These are phyloP conservation scores for Lotmaria passim DNA, from an alignment of 208 protist genomes.

Conservation along the genomic window DNA sequence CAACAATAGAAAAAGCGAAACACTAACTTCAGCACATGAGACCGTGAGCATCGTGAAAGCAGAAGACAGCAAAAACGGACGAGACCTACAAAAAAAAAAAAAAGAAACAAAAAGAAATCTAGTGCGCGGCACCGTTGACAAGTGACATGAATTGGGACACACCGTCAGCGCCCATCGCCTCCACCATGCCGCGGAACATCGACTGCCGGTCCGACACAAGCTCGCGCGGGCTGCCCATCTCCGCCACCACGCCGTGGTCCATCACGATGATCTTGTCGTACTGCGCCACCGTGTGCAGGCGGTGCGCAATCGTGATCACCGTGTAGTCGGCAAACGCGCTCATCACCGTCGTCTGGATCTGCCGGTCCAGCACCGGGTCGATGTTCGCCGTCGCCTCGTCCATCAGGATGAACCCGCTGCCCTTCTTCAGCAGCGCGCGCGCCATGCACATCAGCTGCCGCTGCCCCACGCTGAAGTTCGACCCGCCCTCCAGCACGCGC, in stretches of 20 bases:
- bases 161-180: conserved; percentile 25
- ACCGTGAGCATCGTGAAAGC: too few species aligned
- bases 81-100: too few species aligned
- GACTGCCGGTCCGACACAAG: conserved; percentile 37
- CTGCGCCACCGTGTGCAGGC: conserved; percentile 73
- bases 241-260: conserved; percentile 63
- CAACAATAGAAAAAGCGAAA: too few species aligned
- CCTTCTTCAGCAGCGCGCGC: conserved; percentile 59
- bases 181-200: conserved; percentile 55
- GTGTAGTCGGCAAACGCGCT: conserved; percentile 66
- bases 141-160: too few species aligned
- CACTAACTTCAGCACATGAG: too few species aligned
- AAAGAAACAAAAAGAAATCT: too few species aligned
- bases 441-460: conserved; percentile 77
- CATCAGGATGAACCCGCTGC: conserved; percentile 74
- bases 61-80: too few species aligned
- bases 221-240: conserved; percentile 62
- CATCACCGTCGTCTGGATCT: conserved; percentile 67
- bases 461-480: conserved; percentile 79
- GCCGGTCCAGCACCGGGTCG: conserved; percentile 62
- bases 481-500: conserved; percentile 55
- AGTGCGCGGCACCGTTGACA: too few species aligned
- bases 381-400: conserved; percentile 85
- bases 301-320: conserved; percentile 82
- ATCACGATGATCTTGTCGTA: conserved; percentile 84